Evolutionary conservation across 495 filamentous ascomycete species (phyloP).

Genomic region (Opeltia flavorubescens): DNA sequence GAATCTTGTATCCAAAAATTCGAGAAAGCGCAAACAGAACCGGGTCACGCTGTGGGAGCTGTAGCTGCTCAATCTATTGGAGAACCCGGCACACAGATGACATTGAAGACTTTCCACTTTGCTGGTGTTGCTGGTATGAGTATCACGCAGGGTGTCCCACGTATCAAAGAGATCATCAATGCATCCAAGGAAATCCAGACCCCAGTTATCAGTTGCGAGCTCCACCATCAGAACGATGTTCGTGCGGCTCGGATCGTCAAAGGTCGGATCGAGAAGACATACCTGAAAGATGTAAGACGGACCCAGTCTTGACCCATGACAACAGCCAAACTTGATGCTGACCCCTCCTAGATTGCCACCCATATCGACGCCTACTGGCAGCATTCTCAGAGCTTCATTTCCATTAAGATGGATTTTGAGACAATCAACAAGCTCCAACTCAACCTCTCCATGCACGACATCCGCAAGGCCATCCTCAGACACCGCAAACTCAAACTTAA

Average conservation of each 20-base stretch:
- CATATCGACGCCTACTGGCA: slow-evolving; percentile 75
- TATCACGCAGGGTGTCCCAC: slow-evolving; percentile 95
- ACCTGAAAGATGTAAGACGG: slow-evolving; percentile 43
- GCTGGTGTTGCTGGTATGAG: slow-evolving; percentile 98
- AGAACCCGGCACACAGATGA: slow-evolving; percentile 98
- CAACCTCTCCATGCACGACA: slow-evolving; percentile 53
- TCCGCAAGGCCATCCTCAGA: slow-evolving; percentile 54
- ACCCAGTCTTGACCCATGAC: neutral
- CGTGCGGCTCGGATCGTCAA: slow-evolving; percentile 76
- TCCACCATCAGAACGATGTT: slow-evolving; percentile 54
- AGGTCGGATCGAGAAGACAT: slow-evolving; percentile 81
- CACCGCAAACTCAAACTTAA: slow-evolving; percentile 66
- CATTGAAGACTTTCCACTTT: slow-evolving; percentile 99
- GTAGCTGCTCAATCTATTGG: slow-evolving; percentile 96
- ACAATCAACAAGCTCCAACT: slow-evolving; percentile 67
- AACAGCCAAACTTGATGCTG: slow-evolving; percentile 21
- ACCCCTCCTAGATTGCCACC: slow-evolving; percentile 40
- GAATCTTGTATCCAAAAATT: slow-evolving; percentile 77
- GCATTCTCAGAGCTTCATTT: slow-evolving; percentile 54
- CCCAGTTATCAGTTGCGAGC: slow-evolving; percentile 74
- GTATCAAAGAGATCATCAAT: slow-evolving; percentile 99
- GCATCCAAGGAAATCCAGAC: slow-evolving; percentile 87
- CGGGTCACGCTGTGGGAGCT: slow-evolving; percentile 93
- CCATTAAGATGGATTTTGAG: slow-evolving; percentile 60
- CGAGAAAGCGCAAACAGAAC: slow-evolving; percentile 74